A percentile compares a stretch with the other conserved stretches of the same genome.
These are phyloP conservation scores for Cyanodermella asteris DNA, from an alignment of 2,329 filamentous ascomycete genomes.

Conservation along the genomic window DNA sequence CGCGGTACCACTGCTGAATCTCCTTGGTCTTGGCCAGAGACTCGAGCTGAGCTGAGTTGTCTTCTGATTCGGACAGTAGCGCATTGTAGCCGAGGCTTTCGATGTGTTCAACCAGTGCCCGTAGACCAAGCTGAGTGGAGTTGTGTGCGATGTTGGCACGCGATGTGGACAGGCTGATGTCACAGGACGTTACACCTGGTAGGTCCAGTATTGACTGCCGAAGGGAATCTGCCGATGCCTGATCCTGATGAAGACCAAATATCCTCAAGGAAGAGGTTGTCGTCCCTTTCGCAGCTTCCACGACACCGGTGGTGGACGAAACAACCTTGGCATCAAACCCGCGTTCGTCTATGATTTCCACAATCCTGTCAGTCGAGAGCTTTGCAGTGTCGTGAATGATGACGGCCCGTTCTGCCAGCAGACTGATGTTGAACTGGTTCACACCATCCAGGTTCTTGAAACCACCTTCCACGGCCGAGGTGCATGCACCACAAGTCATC, in stretches of 20 bases:
- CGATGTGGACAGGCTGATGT: slow-evolving; percentile 50
- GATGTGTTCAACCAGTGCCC: slow-evolving; percentile 59
- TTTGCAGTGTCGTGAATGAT: slow-evolving; percentile 59
- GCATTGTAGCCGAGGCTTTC: slow-evolving; percentile 76
- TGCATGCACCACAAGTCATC: slow-evolving; percentile 96
- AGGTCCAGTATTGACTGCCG: slow-evolving; percentile 44
- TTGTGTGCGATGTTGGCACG: slow-evolving; percentile 54
- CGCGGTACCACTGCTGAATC: slow-evolving; percentile 75
- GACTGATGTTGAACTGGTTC: slow-evolving; percentile 78
- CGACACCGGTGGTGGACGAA: slow-evolving; percentile 43
- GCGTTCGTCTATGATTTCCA: slow-evolving; percentile 65
- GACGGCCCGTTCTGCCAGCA: slow-evolving; percentile 79
- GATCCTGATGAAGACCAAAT: slow-evolving; percentile 55
- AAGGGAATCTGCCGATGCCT: slow-evolving; percentile 47
- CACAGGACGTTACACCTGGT: slow-evolving; percentile 52
- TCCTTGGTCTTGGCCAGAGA: slow-evolving; percentile 91
- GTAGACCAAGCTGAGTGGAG: slow-evolving; percentile 50
- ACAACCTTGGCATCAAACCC: slow-evolving; percentile 75
- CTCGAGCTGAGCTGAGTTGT: slow-evolving; percentile 91
- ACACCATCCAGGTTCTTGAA: slow-evolving; percentile 61
- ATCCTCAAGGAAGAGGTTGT: slow-evolving; percentile 59
- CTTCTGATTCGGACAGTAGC: slow-evolving; percentile 70
- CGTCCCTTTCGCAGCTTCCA: slow-evolving; percentile 31
- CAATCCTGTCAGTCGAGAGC: slow-evolving; percentile 51
- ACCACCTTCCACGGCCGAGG: slow-evolving; percentile 67